Evolutionary conservation across 2,329 filamentous ascomycete species (phyloP).

Genomic region (Blastomyces silverae): DNA sequence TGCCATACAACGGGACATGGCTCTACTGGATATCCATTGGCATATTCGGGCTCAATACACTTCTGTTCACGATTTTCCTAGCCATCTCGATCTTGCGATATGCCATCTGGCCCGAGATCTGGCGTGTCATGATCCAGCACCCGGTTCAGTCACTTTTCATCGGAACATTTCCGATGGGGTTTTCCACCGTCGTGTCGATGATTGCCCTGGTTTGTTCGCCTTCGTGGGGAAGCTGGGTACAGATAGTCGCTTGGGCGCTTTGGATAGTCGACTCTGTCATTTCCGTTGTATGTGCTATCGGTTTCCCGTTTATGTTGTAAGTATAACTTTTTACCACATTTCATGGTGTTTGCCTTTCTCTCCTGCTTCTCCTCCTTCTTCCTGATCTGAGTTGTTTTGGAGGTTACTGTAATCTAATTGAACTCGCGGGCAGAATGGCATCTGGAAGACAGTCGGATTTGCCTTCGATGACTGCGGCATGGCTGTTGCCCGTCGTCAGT

Average conservation of each 20-base stretch:
- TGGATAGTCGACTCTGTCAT: slow-evolving; percentile 54
- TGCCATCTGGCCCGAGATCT: slow-evolving; percentile 58
- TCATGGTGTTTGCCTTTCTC: not conserved
- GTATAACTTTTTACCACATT: slow-evolving; percentile 18
- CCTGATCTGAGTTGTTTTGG: not conserved
- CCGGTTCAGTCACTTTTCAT: slow-evolving; percentile 62
- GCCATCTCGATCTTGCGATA: slow-evolving; percentile 55
- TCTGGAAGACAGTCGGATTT: slow-evolving; percentile 42
- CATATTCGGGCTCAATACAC: slow-evolving; percentile 34
- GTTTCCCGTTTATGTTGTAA: slow-evolving; percentile 53
- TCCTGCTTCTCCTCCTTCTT: not conserved
- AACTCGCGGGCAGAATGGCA: slow-evolving; percentile 23
- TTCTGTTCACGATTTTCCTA: slow-evolving; percentile 33
- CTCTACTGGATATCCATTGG: slow-evolving; percentile 36
- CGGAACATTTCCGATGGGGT: slow-evolving; percentile 61
- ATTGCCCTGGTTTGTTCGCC: slow-evolving; percentile 54
- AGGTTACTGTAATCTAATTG: not conserved
- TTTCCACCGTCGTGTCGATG: slow-evolving; percentile 62
- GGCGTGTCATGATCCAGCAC: slow-evolving; percentile 59
- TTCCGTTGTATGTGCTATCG: slow-evolving; percentile 50
- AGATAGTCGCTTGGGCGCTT: slow-evolving; percentile 50
- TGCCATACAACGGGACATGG: slow-evolving; percentile 37
- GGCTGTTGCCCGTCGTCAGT: slow-evolving; percentile 61
- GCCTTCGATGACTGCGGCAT: slow-evolving; percentile 57
- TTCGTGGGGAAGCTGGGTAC: slow-evolving; percentile 55